phyloP scores from a whole-genome alignment of 768 basidiomycete genomes.

The button mushroom (Agaricus bisporus) region DNA sequence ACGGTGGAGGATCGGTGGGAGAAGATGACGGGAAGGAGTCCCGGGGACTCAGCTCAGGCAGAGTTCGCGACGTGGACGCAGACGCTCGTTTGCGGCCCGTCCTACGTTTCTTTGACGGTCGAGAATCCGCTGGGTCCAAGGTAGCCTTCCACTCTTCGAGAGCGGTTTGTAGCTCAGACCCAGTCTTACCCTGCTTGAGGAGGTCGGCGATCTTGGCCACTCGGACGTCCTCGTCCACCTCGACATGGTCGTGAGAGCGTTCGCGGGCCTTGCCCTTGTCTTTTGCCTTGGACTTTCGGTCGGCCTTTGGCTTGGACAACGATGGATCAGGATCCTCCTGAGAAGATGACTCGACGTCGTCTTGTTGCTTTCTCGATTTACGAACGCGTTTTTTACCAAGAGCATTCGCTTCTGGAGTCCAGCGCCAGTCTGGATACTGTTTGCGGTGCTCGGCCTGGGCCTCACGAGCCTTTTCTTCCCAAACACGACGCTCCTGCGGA shows the following conservation, averaged over 20 bases:
- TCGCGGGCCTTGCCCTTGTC: constrained; percentile 15
- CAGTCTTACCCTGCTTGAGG: constrained; percentile 61
- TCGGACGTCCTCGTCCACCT: constrained; percentile 37
- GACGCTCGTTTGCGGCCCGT: neutral
- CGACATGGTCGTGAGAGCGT: constrained; percentile 12
- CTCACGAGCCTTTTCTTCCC: constrained; percentile 69
- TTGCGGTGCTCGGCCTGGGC: constrained; percentile 71
- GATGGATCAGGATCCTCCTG: constrained; percentile 10
- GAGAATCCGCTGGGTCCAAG: constrained; percentile 7
- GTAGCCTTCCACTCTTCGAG: constrained; percentile 55
- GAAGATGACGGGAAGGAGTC: neutral
- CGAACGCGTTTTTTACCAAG: constrained; percentile 32
- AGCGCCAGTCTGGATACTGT: constrained; percentile 79
- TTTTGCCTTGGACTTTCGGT: constrained; percentile 16
- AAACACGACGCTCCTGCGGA: constrained; percentile 58
- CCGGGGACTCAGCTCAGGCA: neutral
- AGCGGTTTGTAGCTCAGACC: constrained; percentile 52
- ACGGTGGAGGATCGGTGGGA: too few relatives aligned
- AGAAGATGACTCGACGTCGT: constrained; percentile 17
- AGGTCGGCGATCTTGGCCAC: constrained; percentile 65
- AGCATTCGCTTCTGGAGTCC: constrained; percentile 54
- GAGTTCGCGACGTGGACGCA: neutral
- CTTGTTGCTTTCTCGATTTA: constrained; percentile 15
- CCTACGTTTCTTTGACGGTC: constrained; percentile 5
- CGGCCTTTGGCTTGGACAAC: neutral